Base-by-base conservation (phyloP, 352 stramenopile species). In the Phytophthora pluvialis region DNA sequence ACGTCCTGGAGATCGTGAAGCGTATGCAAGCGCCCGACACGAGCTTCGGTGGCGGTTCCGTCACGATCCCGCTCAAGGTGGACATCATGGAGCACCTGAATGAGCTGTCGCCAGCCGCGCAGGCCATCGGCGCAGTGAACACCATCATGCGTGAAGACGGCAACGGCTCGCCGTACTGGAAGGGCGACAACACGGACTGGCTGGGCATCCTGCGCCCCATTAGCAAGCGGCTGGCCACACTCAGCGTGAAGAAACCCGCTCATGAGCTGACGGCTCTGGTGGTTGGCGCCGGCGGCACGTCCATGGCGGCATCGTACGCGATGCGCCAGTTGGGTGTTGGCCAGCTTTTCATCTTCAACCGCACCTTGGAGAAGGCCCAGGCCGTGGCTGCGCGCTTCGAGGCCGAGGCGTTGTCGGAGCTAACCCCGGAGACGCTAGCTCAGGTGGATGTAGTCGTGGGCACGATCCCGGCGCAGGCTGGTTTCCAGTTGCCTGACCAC, bases 161-260 rank as follows among this genome's bases (percentile, higher is more conserved):
- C n/a, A 69, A 70, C 11, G 78, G 70, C 15, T 49, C 56, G 21
- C 46, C 76, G 51, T 73, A 77, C 60, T 88, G 77, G 83, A 82
- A 75, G 62, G 97, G 97, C 1, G 95, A 99, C 73, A 99, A 99
- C 81, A 99, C 97, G 9, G 98, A 99, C 82, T 99, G 98, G 97
- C 84, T 98, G 36, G 98, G 98, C 42, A 99, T 99, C 54, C 85
- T 93, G 57, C 94, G 97, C 44, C 95, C 97, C 21, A 87, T 99
- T 52, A 74, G 84, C 62, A 80, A 80, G 65, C 86, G 84, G 3
- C 63, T 94, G 21, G 55, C 43, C 18, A 46, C 16, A 0, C 28
- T 57, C 5, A 39, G 40, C 28, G 46, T 48, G 40, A 65, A 29
- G 12, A 71, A 63, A n/a, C 52, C 60, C 15, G 55, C 42, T 4